Evolutionary conservation across 164 flowering plant genomes (phyloP).

Genomic region (Warburgia ugandensis): DNA sequence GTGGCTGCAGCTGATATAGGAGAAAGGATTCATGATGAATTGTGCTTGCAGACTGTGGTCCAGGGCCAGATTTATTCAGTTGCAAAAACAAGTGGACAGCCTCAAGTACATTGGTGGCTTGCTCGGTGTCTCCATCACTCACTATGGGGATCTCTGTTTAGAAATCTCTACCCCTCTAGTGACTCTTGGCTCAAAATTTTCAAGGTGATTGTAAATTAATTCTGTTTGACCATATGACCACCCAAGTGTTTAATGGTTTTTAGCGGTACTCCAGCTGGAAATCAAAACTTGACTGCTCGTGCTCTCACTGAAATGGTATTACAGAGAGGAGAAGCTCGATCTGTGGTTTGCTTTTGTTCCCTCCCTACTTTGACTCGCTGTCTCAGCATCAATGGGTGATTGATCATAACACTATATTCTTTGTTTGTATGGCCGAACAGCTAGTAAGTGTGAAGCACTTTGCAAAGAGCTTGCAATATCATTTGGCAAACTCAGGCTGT

Average conservation of each 20-base stretch:
- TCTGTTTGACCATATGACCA: not conserved
- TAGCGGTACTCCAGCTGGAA: constrained; percentile 30
- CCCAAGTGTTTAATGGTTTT: not conserved
- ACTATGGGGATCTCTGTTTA: constrained; percentile 69
- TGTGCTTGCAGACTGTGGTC: constrained; percentile 64
- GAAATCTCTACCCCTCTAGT: constrained; percentile 66
- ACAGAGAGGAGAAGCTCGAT: constrained; percentile 59
- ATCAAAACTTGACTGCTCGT: constrained; percentile 47
- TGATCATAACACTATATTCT: not conserved
- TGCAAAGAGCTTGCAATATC: constrained; percentile 70
- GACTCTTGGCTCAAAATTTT: constrained; percentile 73
- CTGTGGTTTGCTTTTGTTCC: constrained; percentile 36
- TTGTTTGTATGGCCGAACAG: constrained; percentile 12
- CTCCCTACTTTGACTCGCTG: not conserved
- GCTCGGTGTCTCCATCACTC: constrained; percentile 54
- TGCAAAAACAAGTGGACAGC: constrained; percentile 70
- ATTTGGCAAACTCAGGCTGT: constrained; percentile 79
- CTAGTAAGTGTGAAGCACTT: constrained; percentile 89
- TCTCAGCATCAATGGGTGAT: not conserved
- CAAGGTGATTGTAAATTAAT: constrained; percentile 27
- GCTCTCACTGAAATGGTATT: constrained; percentile 52
- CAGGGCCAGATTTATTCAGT: constrained; percentile 58
- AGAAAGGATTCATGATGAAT: no score
- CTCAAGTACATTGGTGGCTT: constrained; percentile 86
- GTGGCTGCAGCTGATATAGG: no score